Conservation (phyloP, 1,284 basidiomycete species). For the Microbotryum intermedium region DNA sequence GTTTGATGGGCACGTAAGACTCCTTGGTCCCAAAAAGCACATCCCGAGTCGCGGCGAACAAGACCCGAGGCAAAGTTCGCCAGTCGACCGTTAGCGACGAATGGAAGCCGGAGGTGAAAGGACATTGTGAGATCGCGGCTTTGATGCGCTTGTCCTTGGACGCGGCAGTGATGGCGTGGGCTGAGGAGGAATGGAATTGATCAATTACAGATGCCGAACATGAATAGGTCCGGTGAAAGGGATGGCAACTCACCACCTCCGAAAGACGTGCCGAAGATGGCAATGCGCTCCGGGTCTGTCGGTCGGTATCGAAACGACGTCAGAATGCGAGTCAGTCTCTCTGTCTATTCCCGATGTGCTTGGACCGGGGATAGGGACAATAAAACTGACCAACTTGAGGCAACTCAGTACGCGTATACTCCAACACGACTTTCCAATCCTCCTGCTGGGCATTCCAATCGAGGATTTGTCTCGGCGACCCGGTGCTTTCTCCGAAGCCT, state of each 20-base stretch:
- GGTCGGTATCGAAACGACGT: no score
- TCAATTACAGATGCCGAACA: no score
- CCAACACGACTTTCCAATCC: not conserved
- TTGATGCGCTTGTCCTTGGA: not conserved
- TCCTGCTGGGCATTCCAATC: not conserved
- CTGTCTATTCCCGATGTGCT: not conserved
- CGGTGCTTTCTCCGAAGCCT: not conserved
- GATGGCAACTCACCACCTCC: not conserved
- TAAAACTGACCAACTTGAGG: not conserved
- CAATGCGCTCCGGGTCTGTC: not conserved
- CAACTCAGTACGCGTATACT: not conserved
- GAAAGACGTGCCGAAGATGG: not conserved
- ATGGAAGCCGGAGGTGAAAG: not conserved
- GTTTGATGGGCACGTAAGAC: not conserved
- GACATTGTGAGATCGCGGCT: not conserved
- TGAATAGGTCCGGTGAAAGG: no score
- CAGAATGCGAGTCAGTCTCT: no score
- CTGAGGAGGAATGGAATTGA: not conserved
- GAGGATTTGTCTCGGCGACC: not conserved
- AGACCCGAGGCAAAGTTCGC: not conserved
- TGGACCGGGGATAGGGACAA: no score
- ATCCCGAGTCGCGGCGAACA: not conserved
- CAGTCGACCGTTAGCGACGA: not conserved
- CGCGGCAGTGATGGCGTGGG: not conserved
- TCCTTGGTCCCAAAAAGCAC: not conserved